Conservation (phyloP, 768 basidiomycete genomes). For the Pleurotus tuoliensis region DNA sequence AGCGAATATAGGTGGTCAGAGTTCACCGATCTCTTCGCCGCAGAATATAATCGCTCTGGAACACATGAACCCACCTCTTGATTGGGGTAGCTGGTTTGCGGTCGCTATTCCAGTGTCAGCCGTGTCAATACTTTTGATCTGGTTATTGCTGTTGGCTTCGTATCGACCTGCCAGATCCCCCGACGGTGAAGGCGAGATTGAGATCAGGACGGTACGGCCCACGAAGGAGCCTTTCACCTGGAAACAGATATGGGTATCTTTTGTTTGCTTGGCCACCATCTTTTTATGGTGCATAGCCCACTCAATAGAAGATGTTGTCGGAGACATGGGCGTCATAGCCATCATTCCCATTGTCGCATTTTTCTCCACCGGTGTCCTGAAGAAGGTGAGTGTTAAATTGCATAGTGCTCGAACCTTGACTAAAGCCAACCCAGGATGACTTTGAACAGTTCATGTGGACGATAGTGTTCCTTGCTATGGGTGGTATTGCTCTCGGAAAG, state of each 20-base stretch:
- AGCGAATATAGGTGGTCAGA: conserved; percentile 96
- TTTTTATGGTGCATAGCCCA: conserved; percentile 87
- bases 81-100: conserved; percentile 92
- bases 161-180: conserved; percentile 74
- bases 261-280: conserved; percentile 84
- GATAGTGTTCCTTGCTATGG: conserved; percentile 96
- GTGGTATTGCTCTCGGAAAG: conserved; percentile 93
- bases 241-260: conserved; percentile 88
- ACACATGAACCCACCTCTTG: conserved; percentile 81
- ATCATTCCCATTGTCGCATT: conserved; percentile 91
- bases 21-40: conserved; percentile 95
- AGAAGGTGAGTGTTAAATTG: conserved; percentile 59
- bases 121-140: conserved; percentile 85
- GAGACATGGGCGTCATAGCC: conserved; percentile 98
- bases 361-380: conserved; percentile 89
- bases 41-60: conserved; percentile 93
- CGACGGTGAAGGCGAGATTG: conserved; percentile 71
- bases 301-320: conserved; percentile 67
- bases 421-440: conserved; percentile 58
- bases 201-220: conserved; percentile 81
- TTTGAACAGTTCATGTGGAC: conserved; percentile 95
- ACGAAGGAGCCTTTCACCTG: conserved; percentile 75
- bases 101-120: conserved; percentile 90
- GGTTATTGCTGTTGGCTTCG: conserved; percentile 80
- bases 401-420: background rate